Percentiles rank a stretch among this genome's conserved stretches.
Conservation (phyloP, 75 land plant species). For the Sequoia sempervirens region DNA sequence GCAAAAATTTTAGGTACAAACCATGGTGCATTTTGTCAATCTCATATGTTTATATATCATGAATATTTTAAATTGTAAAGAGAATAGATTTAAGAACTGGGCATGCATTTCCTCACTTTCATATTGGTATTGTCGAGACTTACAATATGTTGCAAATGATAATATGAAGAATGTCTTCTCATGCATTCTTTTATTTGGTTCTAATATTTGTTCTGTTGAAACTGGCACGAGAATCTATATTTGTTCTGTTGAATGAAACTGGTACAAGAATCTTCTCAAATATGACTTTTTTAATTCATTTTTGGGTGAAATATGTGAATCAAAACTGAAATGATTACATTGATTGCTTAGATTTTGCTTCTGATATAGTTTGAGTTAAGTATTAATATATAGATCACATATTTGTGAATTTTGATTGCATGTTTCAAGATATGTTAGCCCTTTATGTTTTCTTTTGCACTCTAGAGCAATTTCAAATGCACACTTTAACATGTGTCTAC, state of each 20-base stretch:
- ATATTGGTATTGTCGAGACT: not conserved
- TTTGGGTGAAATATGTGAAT: not conserved
- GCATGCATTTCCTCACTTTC: not conserved
- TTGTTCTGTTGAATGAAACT: too few relatives aligned
- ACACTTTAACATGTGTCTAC: constrained; percentile 8
- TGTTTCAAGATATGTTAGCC: not conserved
- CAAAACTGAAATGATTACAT: not conserved
- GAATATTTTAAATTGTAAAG: not conserved
- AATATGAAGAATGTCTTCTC: not conserved
- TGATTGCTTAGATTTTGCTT: not conserved
- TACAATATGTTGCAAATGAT: not conserved
- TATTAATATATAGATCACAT: not conserved
- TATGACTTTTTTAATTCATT: not conserved
- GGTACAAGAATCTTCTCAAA: not conserved
- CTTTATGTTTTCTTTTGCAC: not conserved
- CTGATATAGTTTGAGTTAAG: not conserved
- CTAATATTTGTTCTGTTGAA: not conserved
- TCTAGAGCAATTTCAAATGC: not conserved
- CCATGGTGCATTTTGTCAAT: not conserved
- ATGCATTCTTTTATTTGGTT: not conserved
- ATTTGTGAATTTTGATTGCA: not conserved
- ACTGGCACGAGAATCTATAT: not conserved
- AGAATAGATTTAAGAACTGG: not conserved
- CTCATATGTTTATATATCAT: not conserved
- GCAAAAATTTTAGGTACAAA: not conserved